Conservation (phyloP, 139 green algal species). For the Closterium sp. region DNA sequence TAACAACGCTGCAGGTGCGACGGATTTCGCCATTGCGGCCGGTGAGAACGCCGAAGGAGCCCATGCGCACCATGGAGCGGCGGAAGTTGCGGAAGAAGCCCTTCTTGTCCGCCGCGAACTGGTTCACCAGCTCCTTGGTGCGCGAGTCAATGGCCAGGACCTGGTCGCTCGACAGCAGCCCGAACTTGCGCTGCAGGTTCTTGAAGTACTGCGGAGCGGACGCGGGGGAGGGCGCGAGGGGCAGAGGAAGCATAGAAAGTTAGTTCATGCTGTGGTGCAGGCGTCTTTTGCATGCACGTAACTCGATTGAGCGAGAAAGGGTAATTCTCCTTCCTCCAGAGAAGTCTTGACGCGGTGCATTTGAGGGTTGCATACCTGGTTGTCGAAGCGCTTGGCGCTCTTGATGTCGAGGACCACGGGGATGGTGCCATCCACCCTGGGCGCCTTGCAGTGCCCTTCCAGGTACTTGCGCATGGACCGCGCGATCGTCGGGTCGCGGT, state of each 20-base stretch:
- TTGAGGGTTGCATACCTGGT: neutral
- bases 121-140: neutral
- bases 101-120: neutral
- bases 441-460: neutral
- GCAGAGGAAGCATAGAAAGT: neutral
- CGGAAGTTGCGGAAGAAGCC: conserved; percentile 11
- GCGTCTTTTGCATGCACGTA: too few species aligned
- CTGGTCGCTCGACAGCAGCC: conserved; percentile 1
- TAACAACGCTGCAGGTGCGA: neutral
- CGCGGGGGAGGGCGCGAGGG: neutral
- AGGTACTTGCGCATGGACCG: neutral
- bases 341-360: neutral
- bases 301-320: too few species aligned
- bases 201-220: conserved; percentile 3
- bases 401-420: neutral
- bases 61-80: neutral
- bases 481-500: neutral
- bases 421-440: neutral
- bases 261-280: too few species aligned
- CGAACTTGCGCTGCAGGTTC: neutral
- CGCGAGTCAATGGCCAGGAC: neutral
- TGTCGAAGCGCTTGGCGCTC: neutral
- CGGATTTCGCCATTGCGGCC: neutral
- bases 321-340: neutral
- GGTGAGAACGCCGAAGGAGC: neutral